Base-by-base conservation (phyloP, 306 rosid genomes). In the Cicer bijugum region DNA sequence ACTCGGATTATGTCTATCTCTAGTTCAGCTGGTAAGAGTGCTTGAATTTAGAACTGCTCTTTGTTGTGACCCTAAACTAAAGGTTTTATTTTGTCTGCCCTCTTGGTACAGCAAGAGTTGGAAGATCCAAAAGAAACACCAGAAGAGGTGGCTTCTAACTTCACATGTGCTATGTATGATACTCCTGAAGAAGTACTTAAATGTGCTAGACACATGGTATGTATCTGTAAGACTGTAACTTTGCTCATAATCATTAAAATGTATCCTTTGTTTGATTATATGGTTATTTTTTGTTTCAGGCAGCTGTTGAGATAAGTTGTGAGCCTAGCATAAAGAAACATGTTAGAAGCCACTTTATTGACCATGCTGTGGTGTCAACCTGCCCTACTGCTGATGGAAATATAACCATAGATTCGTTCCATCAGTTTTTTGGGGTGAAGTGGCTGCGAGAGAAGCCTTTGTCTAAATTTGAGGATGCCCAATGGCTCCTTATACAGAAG, bases 111-210 rank as follows among this genome's bases (percentile, higher is more conserved):
- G 99, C 90, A 87, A 58, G 99, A 94, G 84, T 78, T 91, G 88
- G 97, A 88, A 85, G 97, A 94, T 84, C 95, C 99, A 8, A 94
- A 87, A 89, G 97, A 88, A 83, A 89, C 99, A 15, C 99, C 99
- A 0, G 99, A 94, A 55, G 97, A 94, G 88, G 86, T 94, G 95
- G 97, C 99, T 65, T 86, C 99, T 46, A 87, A 85, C 86, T 94
- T 88, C 69, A 91, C 97, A 4, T 94, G 99, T 77, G 89, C 91
- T 7, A 86, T 94, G 97, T 91, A 85, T 80, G 79, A 82, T 84
- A 84, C 93, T 46, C 89, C 99, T 80, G 96, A 88, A 84, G 93
- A 86, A 42, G 99, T 91, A 52, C 99, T 94, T 55, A 89, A 91
- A 77, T 93, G 92, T 76, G 97, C 99, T 67, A 89, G 99, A 66